phyloP scores from a whole-genome alignment of 225 moss, liverwort and hornwort species.

The Polytrichum commune region DNA sequence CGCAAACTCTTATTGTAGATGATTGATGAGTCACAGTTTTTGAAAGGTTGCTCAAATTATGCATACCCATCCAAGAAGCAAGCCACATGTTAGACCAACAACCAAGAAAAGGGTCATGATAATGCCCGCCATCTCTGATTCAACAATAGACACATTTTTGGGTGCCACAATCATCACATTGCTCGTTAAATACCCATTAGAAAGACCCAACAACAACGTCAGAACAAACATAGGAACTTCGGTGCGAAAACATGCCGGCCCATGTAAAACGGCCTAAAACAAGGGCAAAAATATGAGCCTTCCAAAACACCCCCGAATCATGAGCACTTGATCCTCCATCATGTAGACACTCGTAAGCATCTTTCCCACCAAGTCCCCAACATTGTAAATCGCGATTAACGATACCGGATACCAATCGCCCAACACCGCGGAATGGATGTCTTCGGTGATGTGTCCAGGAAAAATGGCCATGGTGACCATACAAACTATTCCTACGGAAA shows the following conservation, averaged over 20 bases:
- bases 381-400: conserved; percentile 56
- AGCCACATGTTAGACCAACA: conserved; percentile 33
- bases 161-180: conserved; percentile 68
- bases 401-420: conserved; percentile 84
- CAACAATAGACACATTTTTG: conserved; percentile 55
- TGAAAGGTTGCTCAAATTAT: conserved; percentile 33
- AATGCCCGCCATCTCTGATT: conserved; percentile 66
- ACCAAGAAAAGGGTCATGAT: conserved; percentile 69
- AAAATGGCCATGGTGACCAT: conserved; percentile 71
- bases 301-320: conserved; percentile 46
- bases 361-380: conserved; percentile 72
- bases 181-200: conserved; percentile 81
- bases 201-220: conserved; percentile 62
- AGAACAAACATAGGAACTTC: conserved; percentile 64
- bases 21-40: too few relatives aligned
- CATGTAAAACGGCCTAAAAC: conserved; percentile 60
- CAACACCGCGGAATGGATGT: conserved; percentile 58
- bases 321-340: conserved; percentile 33
- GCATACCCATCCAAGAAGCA: conserved; percentile 57
- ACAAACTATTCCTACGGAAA: conserved; percentile 39
- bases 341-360: conserved; percentile 46
- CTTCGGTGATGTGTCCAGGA: conserved; percentile 73
- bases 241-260: conserved; percentile 54
- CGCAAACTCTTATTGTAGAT: too few relatives aligned
- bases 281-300: conserved; percentile 72